Percentiles rank a stretch among this genome's conserved stretches.
Evolutionary conservation across 257 asterid species (phyloP).

Genomic region (Solanum chmielewskii): DNA sequence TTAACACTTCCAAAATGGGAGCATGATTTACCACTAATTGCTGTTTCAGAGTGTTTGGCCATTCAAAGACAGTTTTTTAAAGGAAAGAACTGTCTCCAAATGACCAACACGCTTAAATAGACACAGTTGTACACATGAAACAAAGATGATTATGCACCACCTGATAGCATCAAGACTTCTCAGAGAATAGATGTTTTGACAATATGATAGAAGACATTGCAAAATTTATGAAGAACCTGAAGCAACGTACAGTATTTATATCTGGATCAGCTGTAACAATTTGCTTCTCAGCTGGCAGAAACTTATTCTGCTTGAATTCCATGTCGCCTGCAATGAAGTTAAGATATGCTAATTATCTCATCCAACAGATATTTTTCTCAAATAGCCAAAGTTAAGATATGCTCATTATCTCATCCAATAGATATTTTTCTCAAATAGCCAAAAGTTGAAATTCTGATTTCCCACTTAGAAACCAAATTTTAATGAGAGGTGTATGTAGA

Average conservation of each 20-base stretch:
- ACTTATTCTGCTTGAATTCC: conserved; percentile 99
- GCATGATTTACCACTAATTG: background rate
- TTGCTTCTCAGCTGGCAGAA: conserved; percentile 83
- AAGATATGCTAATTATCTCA: background rate
- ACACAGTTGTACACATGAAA: background rate
- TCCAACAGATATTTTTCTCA: background rate
- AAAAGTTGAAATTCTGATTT: background rate
- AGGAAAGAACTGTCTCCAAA: background rate
- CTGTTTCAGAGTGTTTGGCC: background rate
- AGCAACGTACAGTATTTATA: conserved; percentile 54
- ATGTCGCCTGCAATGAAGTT: conserved; percentile 63
- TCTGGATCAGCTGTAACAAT: conserved; percentile 90
- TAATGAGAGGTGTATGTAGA: background rate
- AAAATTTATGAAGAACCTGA: background rate
- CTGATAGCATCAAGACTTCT: background rate
- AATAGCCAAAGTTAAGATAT: background rate
- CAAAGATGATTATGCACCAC: background rate
- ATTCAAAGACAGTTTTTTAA: background rate
- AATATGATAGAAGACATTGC: background rate
- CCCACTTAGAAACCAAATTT: background rate
- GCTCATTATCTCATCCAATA: background rate
- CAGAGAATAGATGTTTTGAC: background rate
- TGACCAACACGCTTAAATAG: background rate
- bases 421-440: background rate
- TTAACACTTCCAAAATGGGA: background rate